These are phyloP conservation scores for Aspergillus affinis DNA, from an alignment of 495 filamentous ascomycete species.

Conservation along the genomic window DNA sequence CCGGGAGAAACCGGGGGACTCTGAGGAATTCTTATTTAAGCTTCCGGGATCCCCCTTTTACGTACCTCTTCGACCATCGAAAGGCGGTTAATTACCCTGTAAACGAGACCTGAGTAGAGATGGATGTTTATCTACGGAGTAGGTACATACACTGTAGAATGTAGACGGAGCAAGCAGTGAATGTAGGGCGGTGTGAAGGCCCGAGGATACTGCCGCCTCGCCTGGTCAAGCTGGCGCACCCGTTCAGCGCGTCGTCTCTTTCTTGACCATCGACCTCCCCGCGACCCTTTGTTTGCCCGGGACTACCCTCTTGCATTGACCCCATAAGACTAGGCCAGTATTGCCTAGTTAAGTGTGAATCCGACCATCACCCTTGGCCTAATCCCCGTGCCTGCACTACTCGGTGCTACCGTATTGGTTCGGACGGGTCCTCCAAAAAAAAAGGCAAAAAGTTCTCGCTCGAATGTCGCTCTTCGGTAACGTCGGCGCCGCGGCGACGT, in stretches of 20 bases:
- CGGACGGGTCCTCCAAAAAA: neutral
- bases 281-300: neutral
- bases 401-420: neutral
- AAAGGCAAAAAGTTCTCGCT: conserved; percentile 22
- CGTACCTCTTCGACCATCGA: no score
- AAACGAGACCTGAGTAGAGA: no score
- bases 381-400: neutral
- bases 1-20: no score
- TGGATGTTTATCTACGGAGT: no score
- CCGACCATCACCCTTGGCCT: conserved; percentile 2
- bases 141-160: no score
- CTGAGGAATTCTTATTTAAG: no score
- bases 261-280: neutral
- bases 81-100: no score
- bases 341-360: neutral
- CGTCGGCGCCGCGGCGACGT: conserved; percentile 39
- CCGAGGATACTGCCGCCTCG: conserved; percentile 7
- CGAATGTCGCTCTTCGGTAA: conserved; percentile 63
- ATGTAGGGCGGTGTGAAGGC: conserved; percentile 3
- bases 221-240: no score
- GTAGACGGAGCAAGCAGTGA: no score
- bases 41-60: no score
- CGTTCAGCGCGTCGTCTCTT: neutral
- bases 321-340: neutral
- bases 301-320: neutral